These are phyloP conservation scores for Stagonosporopsis cucurbitacearum DNA, from an alignment of 2,329 filamentous ascomycete species.

Conservation along the genomic window DNA sequence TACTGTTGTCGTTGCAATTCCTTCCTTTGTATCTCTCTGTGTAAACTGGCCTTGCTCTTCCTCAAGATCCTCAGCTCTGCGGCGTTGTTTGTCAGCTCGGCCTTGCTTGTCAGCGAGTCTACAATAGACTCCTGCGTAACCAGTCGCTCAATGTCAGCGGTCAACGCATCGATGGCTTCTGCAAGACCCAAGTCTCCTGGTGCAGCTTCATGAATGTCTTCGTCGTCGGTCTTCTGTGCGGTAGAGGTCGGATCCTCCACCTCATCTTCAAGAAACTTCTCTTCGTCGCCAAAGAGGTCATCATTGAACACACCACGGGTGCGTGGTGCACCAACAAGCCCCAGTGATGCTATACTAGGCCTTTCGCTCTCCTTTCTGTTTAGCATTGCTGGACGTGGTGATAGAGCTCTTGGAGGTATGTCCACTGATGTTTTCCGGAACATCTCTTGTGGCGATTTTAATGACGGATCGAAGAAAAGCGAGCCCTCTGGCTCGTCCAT, in stretches of 20 bases:
- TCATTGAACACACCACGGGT: conserved; percentile 93
- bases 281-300: conserved; percentile 89
- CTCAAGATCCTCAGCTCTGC: conserved; percentile 89
- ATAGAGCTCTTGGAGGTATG: conserved; percentile 52
- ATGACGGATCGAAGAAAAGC: conserved; percentile 64
- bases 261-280: conserved; percentile 86
- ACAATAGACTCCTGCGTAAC: conserved; percentile 87
- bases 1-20: conserved; percentile 97
- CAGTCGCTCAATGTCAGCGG: conserved; percentile 87
- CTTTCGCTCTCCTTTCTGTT: conserved; percentile 61
- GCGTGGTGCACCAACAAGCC: conserved; percentile 84
- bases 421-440: conserved; percentile 68
- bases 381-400: conserved; percentile 44
- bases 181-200: conserved; percentile 92
- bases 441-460: conserved; percentile 67
- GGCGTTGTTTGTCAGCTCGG: conserved; percentile 95
- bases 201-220: conserved; percentile 91
- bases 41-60: conserved; percentile 92
- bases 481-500: conserved; percentile 77
- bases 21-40: conserved; percentile 90
- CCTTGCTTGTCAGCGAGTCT: conserved; percentile 89
- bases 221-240: conserved; percentile 68
- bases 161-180: conserved; percentile 89
- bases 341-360: conserved; percentile 88
- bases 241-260: conserved; percentile 71